A percentile compares a stretch with the other conserved stretches of the same genome.
phyloP scores from a whole-genome alignment of 768 basidiomycete species.

The Hericium erinaceus region DNA sequence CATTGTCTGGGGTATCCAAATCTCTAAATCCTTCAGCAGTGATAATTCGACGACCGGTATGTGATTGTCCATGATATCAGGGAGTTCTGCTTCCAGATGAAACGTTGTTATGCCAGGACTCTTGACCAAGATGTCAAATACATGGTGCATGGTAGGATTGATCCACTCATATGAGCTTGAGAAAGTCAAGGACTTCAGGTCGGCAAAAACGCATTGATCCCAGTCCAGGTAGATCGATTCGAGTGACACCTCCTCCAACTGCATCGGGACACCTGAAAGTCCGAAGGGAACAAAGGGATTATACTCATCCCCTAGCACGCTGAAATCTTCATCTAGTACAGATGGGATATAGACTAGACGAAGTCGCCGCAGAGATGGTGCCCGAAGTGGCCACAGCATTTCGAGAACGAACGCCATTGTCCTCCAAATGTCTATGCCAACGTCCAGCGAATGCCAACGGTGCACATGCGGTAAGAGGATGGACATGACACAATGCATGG shows the following conservation, averaged over 20 bases:
- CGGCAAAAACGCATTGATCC: neutral
- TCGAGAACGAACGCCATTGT: neutral
- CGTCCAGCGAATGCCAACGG: neutral
- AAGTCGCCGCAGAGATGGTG: neutral
- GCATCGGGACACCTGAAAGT: neutral
- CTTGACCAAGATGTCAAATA: too few relatives aligned
- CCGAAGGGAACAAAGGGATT: neutral
- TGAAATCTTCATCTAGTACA: too few relatives aligned
- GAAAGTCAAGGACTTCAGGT: neutral
- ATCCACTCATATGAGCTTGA: too few relatives aligned
- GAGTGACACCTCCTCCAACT: neutral
- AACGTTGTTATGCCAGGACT: too few relatives aligned
- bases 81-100: too few relatives aligned
- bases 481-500: too few relatives aligned
- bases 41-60: too few relatives aligned
- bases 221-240: neutral
- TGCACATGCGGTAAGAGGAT: neutral
- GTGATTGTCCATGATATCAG: too few relatives aligned
- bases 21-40: too few relatives aligned
- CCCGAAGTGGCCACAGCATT: neutral
- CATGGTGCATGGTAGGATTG: too few relatives aligned
- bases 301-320: neutral
- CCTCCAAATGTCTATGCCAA: neutral
- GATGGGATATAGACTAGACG: neutral
- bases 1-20: too few relatives aligned